Percentiles rank a stretch among this genome's conserved stretches.
Conservation (phyloP, 2,329 filamentous ascomycete species). For the Arthroderma sp. region DNA sequence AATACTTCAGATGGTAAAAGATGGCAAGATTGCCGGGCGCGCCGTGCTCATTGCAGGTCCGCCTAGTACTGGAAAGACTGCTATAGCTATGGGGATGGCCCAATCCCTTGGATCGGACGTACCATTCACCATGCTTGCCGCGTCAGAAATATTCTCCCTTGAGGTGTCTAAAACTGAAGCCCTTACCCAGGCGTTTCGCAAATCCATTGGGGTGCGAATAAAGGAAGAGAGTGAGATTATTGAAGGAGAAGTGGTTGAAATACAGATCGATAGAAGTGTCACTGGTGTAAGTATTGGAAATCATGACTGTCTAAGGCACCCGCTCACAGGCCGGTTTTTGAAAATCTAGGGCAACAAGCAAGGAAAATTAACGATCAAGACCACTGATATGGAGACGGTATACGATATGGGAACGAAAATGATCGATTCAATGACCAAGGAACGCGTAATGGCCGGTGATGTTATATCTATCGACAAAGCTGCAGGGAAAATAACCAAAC, state of each 20-base stretch:
- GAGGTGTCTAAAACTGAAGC: constrained; percentile 99
- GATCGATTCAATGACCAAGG: constrained; percentile 99
- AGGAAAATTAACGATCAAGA: constrained; percentile 98
- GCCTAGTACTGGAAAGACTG: constrained; percentile 94
- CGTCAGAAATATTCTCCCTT: constrained; percentile 94
- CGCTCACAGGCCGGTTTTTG: constrained; percentile 7
- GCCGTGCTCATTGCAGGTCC: constrained; percentile 91
- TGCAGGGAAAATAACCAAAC: constrained; percentile 92
- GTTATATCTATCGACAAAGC: constrained; percentile 98
- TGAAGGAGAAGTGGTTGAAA: constrained; percentile 96
- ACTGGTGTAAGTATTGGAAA: constrained; percentile 49
- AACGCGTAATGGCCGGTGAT: constrained; percentile 96
- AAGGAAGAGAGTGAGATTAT: constrained; percentile 99
- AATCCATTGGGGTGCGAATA: constrained; percentile 94
- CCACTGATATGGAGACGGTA: constrained; percentile 98
- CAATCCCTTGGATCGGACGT: constrained; percentile 90
- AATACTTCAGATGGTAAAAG: constrained; percentile 96
- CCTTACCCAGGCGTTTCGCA: constrained; percentile 95
- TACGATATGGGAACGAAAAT: constrained; percentile 99
- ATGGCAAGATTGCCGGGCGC: constrained; percentile 93
- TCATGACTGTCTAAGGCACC: background rate
- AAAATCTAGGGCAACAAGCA: constrained; percentile 68
- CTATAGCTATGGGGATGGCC: constrained; percentile 97
- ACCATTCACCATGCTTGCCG: constrained; percentile 89
- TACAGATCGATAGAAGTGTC: constrained; percentile 93